These are phyloP conservation scores for Maudiozyma serrabonitensis DNA, from an alignment of 805 yeast species.

Conservation along the genomic window DNA sequence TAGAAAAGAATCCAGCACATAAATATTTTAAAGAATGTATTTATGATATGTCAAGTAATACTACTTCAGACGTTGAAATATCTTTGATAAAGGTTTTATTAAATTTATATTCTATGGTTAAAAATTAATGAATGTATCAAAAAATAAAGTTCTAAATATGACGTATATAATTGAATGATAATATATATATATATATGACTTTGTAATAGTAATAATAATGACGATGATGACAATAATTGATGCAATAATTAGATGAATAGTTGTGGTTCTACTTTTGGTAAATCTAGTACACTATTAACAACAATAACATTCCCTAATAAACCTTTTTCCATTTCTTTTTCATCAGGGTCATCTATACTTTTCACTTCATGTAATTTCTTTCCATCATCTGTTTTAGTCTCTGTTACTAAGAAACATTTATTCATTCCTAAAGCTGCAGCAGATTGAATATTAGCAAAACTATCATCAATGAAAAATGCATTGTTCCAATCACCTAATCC, in stretches of 20 bases:
- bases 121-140: neutral
- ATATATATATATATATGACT: neutral
- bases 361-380: neutral
- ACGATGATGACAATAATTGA: neutral
- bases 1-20: neutral
- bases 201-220: too few species aligned
- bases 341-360: constrained; percentile 12
- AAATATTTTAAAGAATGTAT: constrained; percentile 18
- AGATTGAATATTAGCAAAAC: constrained; percentile 65
- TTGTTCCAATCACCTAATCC: constrained; percentile 31
- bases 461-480: constrained; percentile 79
- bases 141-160: neutral
- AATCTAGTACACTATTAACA: constrained; percentile 46
- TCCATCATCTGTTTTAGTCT: constrained; percentile 41
- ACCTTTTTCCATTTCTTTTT: constrained; percentile 26
- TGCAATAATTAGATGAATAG: neutral
- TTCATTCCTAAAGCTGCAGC: constrained; percentile 67
- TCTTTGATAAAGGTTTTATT: constrained; percentile 16
- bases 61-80: constrained; percentile 20
- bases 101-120: constrained; percentile 14
- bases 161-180: too few species aligned
- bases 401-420: constrained; percentile 61
- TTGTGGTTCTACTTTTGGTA: constrained; percentile 27
- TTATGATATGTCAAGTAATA: constrained; percentile 13
- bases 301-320: constrained; percentile 28